These are phyloP conservation scores for Claviceps purpurea DNA, from an alignment of 2,329 filamentous ascomycete genomes.

Conservation along the genomic window DNA sequence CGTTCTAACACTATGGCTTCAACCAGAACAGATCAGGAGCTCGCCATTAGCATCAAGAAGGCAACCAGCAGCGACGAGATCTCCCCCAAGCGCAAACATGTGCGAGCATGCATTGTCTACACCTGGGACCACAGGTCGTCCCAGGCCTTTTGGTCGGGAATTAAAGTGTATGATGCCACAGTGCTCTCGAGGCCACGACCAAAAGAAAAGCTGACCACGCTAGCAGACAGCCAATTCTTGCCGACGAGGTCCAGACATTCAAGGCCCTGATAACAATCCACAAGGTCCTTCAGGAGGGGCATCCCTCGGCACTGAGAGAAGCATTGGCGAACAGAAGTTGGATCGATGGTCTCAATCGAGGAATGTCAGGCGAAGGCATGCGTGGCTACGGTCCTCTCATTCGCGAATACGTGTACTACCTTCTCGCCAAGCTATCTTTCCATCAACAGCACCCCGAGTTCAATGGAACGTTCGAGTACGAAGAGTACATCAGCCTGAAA, in stretches of 20 bases:
- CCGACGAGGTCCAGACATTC: constrained; percentile 97
- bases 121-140: constrained; percentile 99
- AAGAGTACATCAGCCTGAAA: constrained; percentile 96
- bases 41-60: constrained; percentile 58
- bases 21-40: constrained; percentile 50
- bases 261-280: constrained; percentile 96
- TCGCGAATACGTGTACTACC: constrained; percentile 90
- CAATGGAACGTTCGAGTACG: constrained; percentile 97
- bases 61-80: constrained; percentile 56
- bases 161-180: constrained; percentile 71
- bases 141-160: constrained; percentile 87
- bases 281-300: constrained; percentile 94
- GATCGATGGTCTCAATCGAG: constrained; percentile 84
- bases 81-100: constrained; percentile 75
- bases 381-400: constrained; percentile 88
- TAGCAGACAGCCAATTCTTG: constrained; percentile 80
- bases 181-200: not conserved
- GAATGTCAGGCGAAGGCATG: constrained; percentile 69
- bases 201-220: not conserved
- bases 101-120: constrained; percentile 94
- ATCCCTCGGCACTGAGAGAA: constrained; percentile 75
- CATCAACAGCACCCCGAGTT: constrained; percentile 95
- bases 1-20: not conserved
- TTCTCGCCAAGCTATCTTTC: constrained; percentile 90
- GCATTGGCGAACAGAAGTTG: constrained; percentile 79